phyloP scores from a whole-genome alignment of 352 stramenopile genomes.

The Phytophthora aleatoria region DNA sequence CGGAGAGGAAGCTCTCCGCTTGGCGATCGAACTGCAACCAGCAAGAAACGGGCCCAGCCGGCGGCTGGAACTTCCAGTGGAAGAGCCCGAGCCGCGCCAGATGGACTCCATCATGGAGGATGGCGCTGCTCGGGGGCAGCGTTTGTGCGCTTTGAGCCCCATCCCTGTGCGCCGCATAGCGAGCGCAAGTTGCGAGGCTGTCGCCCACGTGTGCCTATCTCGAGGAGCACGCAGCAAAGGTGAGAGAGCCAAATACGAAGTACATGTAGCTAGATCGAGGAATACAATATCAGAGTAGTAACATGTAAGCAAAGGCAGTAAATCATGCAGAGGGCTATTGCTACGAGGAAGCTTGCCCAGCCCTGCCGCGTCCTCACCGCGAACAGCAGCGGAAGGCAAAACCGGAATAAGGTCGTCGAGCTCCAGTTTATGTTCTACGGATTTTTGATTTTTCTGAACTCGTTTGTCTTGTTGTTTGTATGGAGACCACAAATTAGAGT shows the following conservation, averaged over 20 bases:
- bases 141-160: constrained; percentile 25
- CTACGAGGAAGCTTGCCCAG: constrained; percentile 18
- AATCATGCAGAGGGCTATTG: constrained; percentile 7
- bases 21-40: constrained; percentile 29
- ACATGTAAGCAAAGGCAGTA: neutral
- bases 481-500: constrained; percentile 18
- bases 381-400: constrained; percentile 15
- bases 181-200: constrained; percentile 23
- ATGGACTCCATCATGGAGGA: constrained; percentile 13
- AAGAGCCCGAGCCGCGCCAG: constrained; percentile 5
- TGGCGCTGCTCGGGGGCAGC: constrained; percentile 10
- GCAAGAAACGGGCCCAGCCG: constrained; percentile 30
- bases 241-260: neutral
- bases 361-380: constrained; percentile 16
- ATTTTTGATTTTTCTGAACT: constrained; percentile 17
- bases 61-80: neutral
- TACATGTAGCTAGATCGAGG: neutral
- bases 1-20: neutral
- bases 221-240: neutral
- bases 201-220: constrained; percentile 35
- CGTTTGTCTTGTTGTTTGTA: constrained; percentile 32
- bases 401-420: constrained; percentile 35
- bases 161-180: constrained; percentile 29
- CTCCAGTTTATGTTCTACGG: constrained; percentile 20
- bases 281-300: neutral